A percentile compares a stretch with the other conserved stretches of the same genome.
These are phyloP conservation scores for Nigrospora oryzae DNA, from an alignment of 2,329 filamentous ascomycete genomes.

Conservation along the genomic window DNA sequence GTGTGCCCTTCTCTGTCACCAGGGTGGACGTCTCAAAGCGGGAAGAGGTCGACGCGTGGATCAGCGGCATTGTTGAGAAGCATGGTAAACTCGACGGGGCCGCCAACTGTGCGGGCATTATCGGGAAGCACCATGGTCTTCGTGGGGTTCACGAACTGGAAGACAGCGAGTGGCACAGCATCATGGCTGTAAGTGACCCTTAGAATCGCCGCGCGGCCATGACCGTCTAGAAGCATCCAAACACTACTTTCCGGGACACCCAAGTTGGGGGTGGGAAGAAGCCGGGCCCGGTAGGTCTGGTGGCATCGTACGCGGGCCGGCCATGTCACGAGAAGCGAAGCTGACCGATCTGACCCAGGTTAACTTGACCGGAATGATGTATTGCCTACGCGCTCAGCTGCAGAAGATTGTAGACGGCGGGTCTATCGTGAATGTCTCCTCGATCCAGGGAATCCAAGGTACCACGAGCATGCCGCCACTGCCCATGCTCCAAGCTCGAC, in stretches of 20 bases:
- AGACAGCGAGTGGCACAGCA: conserved; percentile 38
- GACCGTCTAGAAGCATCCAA: not conserved
- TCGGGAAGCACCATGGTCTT: conserved; percentile 32
- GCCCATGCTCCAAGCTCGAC: not conserved
- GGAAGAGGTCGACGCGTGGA: conserved; percentile 41
- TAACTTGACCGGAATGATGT: conserved; percentile 43
- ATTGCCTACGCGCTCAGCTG: conserved; percentile 37
- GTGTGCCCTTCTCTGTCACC: conserved; percentile 20
- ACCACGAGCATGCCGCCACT: conserved; percentile 5
- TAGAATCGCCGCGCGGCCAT: not conserved
- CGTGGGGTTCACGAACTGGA: conserved; percentile 31
- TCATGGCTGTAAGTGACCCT: conserved; percentile 22
- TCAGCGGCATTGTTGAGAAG: conserved; percentile 32
- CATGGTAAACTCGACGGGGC: conserved; percentile 46
- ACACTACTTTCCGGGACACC: too few relatives aligned
- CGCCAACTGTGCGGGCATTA: conserved; percentile 44
- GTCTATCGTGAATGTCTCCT: conserved; percentile 51
- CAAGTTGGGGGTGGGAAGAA: too few relatives aligned
- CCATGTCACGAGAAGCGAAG: too few relatives aligned
- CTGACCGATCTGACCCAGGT: conserved; percentile 10
- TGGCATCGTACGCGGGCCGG: too few relatives aligned
- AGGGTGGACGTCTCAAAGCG: conserved; percentile 39
- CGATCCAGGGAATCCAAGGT: conserved; percentile 40
- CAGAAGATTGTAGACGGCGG: conserved; percentile 36
- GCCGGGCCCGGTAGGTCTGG: too few relatives aligned